These are phyloP conservation scores for Parsonsia alboflavescens DNA, from an alignment of 257 asterid species.

Conservation along the genomic window DNA sequence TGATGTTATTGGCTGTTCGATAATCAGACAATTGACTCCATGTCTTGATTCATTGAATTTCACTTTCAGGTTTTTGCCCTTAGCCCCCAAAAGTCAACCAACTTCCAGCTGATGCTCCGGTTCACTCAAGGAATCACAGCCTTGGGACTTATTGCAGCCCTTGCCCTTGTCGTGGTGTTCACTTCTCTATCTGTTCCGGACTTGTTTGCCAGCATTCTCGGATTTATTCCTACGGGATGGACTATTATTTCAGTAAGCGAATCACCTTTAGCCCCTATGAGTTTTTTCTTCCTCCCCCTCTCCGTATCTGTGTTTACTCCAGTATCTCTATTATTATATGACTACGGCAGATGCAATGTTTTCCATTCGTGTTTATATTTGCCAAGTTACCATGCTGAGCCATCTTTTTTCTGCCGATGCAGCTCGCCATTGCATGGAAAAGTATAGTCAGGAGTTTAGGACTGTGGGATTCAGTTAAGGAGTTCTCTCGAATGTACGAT, in stretches of 20 bases:
- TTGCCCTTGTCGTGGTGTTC: conserved; percentile 62
- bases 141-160: conserved; percentile 77
- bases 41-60: conserved; percentile 2
- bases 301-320: not conserved
- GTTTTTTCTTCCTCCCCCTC: not conserved
- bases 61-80: conserved; percentile 66
- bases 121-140: conserved; percentile 86
- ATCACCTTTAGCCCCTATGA: not conserved
- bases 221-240: conserved; percentile 98
- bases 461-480: conserved; percentile 94
- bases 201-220: conserved; percentile 90
- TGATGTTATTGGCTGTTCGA: not conserved
- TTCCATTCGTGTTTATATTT: not conserved
- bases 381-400: not conserved
- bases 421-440: conserved; percentile 93
- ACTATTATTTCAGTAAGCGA: conserved; percentile 70
- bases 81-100: conserved; percentile 78
- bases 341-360: no score
- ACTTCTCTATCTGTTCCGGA: conserved; percentile 65
- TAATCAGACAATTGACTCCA: not conserved
- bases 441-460: conserved; percentile 70
- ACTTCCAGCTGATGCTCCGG: conserved; percentile 86
- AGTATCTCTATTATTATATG: not conserved
- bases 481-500: conserved; percentile 95
- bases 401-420: conserved; percentile 9